Base-by-base conservation (phyloP, 192 early-diverging fungal genomes). In the Borealophlyctis nickersoniae region DNA sequence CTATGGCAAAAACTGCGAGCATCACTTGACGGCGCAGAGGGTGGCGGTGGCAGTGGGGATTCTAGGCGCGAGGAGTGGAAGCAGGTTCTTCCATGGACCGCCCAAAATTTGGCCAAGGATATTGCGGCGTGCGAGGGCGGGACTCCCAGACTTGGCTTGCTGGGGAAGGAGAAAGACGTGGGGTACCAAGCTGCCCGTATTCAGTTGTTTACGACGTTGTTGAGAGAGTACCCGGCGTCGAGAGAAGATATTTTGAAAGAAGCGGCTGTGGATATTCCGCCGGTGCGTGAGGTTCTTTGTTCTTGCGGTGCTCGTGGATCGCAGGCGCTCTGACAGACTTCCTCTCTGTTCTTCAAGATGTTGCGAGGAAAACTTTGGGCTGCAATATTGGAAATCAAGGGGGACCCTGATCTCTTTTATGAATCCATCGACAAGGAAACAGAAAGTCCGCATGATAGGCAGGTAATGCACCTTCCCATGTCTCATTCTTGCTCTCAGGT, bases 221-320 rank as follows among this genome's bases (percentile, higher is more conserved):
- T 60, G 58, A 14, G 24, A 14, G 36, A 60, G 26, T 36, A 54
- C 30, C 58, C 58, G 23, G 35, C 22, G 26, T 49, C 58, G 13
- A 13, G 26, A 14, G 58, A 60, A 32, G 52, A 36, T 1, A 60
- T 60, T 27, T 1, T 36, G 31, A 13, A 16, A 60, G 58, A 60
- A 49, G 58, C 58, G 13, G 52, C 26, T 13, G 36, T 49, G 13
- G 58, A 60, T 26, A 60, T 60, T 49, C 58, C 58, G 14, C 58
- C 58, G 0, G 36, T 60, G 22, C 0, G 39, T 60, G 0, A 16
- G 35, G 58, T 16, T 16, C 58, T 13, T 13, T 29, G 13, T 55
- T 14, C 26, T 23, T 23, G 24, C 53, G 13, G 53, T 29, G 16
- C 1, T 55, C 53, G 1, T 55, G 48, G 48, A 49, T 49, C 19